phyloP scores from a whole-genome alignment of 2,329 filamentous ascomycete genomes.

The Sclerotinia spermophila region DNA sequence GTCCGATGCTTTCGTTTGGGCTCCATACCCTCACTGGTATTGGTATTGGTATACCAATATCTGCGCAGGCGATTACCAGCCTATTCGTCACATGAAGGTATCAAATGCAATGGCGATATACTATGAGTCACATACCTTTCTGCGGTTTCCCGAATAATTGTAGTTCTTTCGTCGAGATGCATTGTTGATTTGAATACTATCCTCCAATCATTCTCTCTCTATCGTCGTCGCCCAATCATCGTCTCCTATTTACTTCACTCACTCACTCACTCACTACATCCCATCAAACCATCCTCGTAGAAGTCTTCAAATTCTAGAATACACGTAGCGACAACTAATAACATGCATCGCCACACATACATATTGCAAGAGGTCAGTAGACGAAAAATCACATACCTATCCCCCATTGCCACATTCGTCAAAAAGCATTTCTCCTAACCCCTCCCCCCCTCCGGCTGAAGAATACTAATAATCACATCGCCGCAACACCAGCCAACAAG shows the following conservation, averaged over 20 bases:
- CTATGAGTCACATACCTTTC: neutral
- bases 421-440: no score
- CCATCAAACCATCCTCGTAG: neutral
- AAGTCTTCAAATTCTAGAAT: neutral
- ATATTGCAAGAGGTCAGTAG: neutral
- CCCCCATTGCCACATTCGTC: neutral
- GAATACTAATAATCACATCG: no score
- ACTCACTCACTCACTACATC: neutral
- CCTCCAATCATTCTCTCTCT: neutral
- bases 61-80: neutral
- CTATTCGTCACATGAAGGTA: neutral
- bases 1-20: neutral
- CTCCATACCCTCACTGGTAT: neutral
- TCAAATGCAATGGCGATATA: neutral
- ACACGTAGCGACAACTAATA: neutral
- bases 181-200: neutral
- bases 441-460: no score
- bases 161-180: neutral
- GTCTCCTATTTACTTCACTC: neutral
- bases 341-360: neutral
- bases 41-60: no score
- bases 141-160: neutral
- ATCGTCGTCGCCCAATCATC: neutral
- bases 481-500: neutral
- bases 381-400: neutral